Evolutionary conservation across 352 stramenopile species (phyloP).

Genomic region (Phytophthora citrophthora): DNA sequence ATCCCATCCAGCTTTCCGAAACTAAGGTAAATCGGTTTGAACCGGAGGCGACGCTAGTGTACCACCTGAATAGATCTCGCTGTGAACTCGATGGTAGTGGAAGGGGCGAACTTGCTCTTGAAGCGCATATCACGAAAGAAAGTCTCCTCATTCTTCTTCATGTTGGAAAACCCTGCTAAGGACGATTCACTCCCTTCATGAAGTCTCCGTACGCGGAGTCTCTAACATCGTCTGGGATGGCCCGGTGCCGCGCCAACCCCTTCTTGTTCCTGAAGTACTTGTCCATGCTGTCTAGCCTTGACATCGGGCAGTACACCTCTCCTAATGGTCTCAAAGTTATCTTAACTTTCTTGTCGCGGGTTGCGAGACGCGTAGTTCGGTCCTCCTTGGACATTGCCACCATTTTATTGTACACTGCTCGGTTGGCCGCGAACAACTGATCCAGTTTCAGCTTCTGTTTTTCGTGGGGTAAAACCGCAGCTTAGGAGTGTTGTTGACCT

Average conservation of each 20-base stretch:
- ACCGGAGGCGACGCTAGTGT: too few species aligned
- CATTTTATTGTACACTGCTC: slow-evolving; percentile 30
- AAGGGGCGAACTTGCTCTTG: not conserved
- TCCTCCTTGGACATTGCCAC: slow-evolving; percentile 8
- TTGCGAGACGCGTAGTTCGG: not conserved
- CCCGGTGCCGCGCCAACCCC: not conserved
- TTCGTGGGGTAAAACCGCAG: not conserved
- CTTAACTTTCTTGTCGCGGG: not conserved
- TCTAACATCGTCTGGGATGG: slow-evolving; percentile 10
- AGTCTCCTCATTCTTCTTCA: slow-evolving; percentile 10
- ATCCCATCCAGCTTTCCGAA: too few species aligned
- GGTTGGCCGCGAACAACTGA: slow-evolving; percentile 21
- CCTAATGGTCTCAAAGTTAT: not conserved
- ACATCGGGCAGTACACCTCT: slow-evolving; percentile 9
- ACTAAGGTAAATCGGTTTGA: too few species aligned
- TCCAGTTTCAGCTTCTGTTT: not conserved
- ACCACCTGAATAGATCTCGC: too few species aligned
- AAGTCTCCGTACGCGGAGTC: slow-evolving; percentile 18
- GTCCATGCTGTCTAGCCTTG: slow-evolving; percentile 5
- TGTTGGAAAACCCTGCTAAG: not conserved
- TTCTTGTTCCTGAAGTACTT: slow-evolving; percentile 22
- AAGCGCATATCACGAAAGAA: slow-evolving; percentile 13
- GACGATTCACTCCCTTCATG: slow-evolving; percentile 16
- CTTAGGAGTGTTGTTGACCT: not conserved
- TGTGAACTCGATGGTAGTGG: too few species aligned